Evolutionary conservation across 768 basidiomycete genomes (phyloP).

Genomic region (Phlegmacium glaucopus): DNA sequence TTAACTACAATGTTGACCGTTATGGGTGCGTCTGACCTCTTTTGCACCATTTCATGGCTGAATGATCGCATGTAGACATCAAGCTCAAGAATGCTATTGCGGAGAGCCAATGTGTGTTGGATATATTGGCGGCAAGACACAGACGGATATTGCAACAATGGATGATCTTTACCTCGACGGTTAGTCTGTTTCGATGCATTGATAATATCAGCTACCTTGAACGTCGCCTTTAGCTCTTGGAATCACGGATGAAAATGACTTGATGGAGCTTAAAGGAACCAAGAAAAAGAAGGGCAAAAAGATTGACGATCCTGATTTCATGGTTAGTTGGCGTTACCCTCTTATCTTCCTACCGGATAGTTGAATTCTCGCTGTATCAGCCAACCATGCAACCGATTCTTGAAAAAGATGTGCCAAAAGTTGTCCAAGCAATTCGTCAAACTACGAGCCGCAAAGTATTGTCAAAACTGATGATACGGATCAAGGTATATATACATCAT

Average conservation of each 20-base stretch:
- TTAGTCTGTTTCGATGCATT: background rate
- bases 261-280: conserved; percentile 82
- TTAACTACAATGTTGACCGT: conserved; percentile 99
- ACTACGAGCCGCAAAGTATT: conserved; percentile 81
- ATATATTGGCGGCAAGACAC: conserved; percentile 96
- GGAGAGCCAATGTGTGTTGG: conserved; percentile 95
- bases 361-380: conserved; percentile 32
- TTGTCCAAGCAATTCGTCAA: conserved; percentile 89
- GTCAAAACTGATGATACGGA: conserved; percentile 76
- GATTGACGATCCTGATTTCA: conserved; percentile 87
- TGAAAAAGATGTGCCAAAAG: conserved; percentile 82
- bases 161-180: conserved; percentile 88
- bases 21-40: conserved; percentile 70
- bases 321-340: conserved; percentile 45
- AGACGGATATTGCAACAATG: conserved; percentile 93
- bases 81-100: conserved; percentile 92
- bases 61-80: conserved; percentile 60
- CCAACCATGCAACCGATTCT: conserved; percentile 74
- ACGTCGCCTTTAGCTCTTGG: conserved; percentile 73
- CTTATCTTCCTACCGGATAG: conserved; percentile 1
- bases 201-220: background rate
- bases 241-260: conserved; percentile 87
- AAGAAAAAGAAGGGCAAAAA: conserved; percentile 93
- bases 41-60: background rate
- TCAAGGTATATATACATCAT: conserved; percentile 58